phyloP scores from a whole-genome alignment of 352 stramenopile species.

The Globisporangium nunn region DNA sequence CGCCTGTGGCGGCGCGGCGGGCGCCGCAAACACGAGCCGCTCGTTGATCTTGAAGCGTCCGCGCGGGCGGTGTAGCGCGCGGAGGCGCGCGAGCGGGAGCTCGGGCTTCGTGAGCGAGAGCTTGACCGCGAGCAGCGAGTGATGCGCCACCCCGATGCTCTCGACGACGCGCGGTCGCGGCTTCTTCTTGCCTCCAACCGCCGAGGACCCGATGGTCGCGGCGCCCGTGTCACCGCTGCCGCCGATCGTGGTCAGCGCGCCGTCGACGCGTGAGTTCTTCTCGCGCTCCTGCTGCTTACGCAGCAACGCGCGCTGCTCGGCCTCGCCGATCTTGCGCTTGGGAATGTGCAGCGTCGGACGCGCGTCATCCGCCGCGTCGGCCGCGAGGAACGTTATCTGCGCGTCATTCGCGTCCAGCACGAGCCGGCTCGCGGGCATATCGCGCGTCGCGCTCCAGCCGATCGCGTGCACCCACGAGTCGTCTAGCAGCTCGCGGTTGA shows the following conservation, averaged over 20 bases:
- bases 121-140: conserved; percentile 81
- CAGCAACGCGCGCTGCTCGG: conserved; percentile 61
- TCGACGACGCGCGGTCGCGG: conserved; percentile 81
- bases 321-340: conserved; percentile 71
- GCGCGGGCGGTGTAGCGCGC: conserved; percentile 78
- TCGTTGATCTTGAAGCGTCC: conserved; percentile 87
- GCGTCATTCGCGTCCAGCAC: conserved; percentile 3
- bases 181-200: conserved; percentile 62
- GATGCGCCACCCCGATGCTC: conserved; percentile 77
- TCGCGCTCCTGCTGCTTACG: conserved; percentile 64
- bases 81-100: conserved; percentile 69
- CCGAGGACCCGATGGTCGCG: conserved; percentile 34
- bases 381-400: neutral
- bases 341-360: conserved; percentile 77
- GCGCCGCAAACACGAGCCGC: conserved; percentile 31
- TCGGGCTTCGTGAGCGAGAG: conserved; percentile 27
- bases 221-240: conserved; percentile 71
- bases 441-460: conserved; percentile 1
- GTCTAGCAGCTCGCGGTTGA: conserved; percentile 1
- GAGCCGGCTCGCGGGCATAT: conserved; percentile 1
- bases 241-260: conserved; percentile 40
- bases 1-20: conserved; percentile 22
- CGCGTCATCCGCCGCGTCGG: conserved; percentile 32
- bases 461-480: neutral
- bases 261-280: conserved; percentile 76